Evolutionary conservation across 2,329 filamentous ascomycete species (phyloP).

Genomic region (Epicoccum nigrum): DNA sequence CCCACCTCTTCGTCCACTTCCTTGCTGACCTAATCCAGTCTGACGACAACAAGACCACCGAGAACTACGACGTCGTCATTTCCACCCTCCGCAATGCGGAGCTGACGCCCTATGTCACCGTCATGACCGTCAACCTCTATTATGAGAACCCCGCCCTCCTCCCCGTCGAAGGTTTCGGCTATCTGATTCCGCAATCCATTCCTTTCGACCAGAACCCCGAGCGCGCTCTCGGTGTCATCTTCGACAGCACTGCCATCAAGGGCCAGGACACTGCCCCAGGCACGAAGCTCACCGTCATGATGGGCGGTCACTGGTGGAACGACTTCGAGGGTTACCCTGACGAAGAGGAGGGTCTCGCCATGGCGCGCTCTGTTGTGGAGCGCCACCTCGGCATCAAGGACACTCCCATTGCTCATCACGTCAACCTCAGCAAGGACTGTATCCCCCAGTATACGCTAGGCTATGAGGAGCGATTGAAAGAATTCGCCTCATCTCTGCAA

Average conservation of each 20-base stretch:
- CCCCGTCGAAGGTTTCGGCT: constrained; percentile 79
- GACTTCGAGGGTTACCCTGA: constrained; percentile 66
- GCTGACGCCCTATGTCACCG: constrained; percentile 71
- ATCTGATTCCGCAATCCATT: constrained; percentile 81
- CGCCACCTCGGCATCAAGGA: constrained; percentile 76
- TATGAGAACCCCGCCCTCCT: constrained; percentile 71
- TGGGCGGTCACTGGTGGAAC: constrained; percentile 93
- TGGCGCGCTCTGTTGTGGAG: constrained; percentile 72
- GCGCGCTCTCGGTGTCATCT: constrained; percentile 86
- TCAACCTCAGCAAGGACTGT: constrained; percentile 70
- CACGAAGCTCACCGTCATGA: constrained; percentile 91
- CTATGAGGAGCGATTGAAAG: constrained; percentile 68
- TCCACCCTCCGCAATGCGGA: constrained; percentile 51
- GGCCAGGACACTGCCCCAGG: constrained; percentile 65
- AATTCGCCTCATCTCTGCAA: constrained; percentile 61
- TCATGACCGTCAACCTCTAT: constrained; percentile 93
- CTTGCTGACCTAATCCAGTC: constrained; percentile 25
- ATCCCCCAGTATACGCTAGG: constrained; percentile 91
- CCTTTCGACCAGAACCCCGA: constrained; percentile 77
- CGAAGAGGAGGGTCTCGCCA: constrained; percentile 67
- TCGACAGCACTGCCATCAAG: constrained; percentile 74
- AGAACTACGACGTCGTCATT: constrained; percentile 39
- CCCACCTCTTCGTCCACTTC: not conserved
- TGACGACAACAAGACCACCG: constrained; percentile 17
- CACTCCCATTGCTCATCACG: constrained; percentile 65